These are phyloP conservation scores for Candida buenavistaensis DNA, from an alignment of 1,139 yeast species.

Conservation along the genomic window DNA sequence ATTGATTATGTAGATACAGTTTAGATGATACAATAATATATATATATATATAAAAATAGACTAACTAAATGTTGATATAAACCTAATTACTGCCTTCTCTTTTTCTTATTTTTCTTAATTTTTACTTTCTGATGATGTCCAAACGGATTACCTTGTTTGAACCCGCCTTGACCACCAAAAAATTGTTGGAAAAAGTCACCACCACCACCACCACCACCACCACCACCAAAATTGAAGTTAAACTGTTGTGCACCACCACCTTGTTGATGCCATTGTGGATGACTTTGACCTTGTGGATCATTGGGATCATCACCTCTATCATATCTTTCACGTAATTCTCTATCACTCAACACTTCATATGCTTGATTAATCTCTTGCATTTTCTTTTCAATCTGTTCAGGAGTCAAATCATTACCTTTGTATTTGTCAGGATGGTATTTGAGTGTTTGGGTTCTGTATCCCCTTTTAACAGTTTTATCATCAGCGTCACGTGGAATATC, in stretches of 20 bases:
- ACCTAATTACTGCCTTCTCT: constrained; percentile 4
- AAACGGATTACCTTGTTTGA: constrained; percentile 18
- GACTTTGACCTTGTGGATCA: constrained; percentile 32
- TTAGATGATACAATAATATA: constrained; percentile 1
- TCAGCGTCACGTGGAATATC: constrained; percentile 70
- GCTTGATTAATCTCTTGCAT: constrained; percentile 96
- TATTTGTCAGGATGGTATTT: constrained; percentile 92
- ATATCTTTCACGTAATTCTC: constrained; percentile 62
- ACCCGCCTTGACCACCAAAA: constrained; percentile 20
- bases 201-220: constrained; percentile 20
- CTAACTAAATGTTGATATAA: too few relatives aligned
- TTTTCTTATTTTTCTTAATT: constrained; percentile 18
- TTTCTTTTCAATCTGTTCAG: constrained; percentile 74
- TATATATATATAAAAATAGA: neutral
- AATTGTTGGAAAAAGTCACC: constrained; percentile 17
- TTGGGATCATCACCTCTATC: constrained; percentile 69
- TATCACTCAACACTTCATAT: constrained; percentile 77
- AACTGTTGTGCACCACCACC: constrained; percentile 1
- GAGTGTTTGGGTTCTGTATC: constrained; percentile 75
- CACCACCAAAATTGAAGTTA: constrained; percentile 12
- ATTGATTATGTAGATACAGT: constrained; percentile 16
- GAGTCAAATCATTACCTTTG: constrained; percentile 60
- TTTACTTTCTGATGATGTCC: constrained; percentile 20
- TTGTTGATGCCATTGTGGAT: constrained; percentile 16
- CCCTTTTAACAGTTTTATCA: constrained; percentile 73